A percentile compares a stretch with the other conserved stretches of the same genome.
Evolutionary conservation across 1,139 yeast genomes (phyloP).

Genomic region (Hansenula sp.): DNA sequence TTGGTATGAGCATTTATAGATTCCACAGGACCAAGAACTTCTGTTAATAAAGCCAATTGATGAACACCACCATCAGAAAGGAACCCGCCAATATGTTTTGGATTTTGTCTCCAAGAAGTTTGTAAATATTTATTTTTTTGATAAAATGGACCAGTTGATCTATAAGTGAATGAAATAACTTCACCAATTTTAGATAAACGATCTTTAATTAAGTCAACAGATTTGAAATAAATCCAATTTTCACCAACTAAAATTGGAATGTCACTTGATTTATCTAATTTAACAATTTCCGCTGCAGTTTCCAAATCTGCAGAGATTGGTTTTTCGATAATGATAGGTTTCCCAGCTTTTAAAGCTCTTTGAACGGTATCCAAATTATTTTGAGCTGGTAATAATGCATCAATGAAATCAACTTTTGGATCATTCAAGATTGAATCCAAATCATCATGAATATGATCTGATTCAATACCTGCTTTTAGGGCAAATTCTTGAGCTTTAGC

Average conservation of each 20-base stretch:
- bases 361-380: constrained; percentile 64
- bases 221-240: constrained; percentile 73
- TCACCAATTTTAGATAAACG: constrained; percentile 70
- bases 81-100: constrained; percentile 89
- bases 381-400: constrained; percentile 85
- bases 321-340: constrained; percentile 81
- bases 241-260: constrained; percentile 77
- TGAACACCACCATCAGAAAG: constrained; percentile 95
- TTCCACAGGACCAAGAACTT: constrained; percentile 71
- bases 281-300: constrained; percentile 77
- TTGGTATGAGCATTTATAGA: constrained; percentile 68
- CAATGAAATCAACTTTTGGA: constrained; percentile 65
- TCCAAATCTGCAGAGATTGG: constrained; percentile 84
- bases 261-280: constrained; percentile 51
- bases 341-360: constrained; percentile 57
- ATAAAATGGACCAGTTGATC: constrained; percentile 78
- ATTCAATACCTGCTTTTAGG: constrained; percentile 42
- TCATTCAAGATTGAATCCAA: constrained; percentile 65
- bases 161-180: constrained; percentile 71
- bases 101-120: constrained; percentile 83
- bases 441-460: constrained; percentile 57
- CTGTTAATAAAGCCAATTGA: constrained; percentile 82
- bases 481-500: constrained; percentile 82
- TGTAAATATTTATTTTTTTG: constrained; percentile 58
- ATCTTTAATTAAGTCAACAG: constrained; percentile 49